Evolutionary conservation across 2,329 filamentous ascomycete species (phyloP), one percentile per base, ranked within the genome.

Genomic region (Hawksworthiomyces lignivorus): DNA sequence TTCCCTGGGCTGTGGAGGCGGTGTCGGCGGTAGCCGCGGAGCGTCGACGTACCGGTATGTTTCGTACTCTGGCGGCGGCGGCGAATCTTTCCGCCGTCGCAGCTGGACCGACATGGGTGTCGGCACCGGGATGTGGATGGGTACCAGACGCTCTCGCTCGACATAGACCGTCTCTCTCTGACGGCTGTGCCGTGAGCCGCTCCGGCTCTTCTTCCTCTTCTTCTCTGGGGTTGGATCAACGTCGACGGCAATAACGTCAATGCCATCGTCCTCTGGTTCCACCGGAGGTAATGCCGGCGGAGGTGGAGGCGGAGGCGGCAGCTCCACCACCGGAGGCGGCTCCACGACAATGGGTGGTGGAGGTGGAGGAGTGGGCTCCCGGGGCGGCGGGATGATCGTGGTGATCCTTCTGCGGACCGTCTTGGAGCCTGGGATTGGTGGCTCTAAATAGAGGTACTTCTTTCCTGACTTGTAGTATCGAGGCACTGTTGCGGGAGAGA

Each of bases 11-110:
- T 56, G 50, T 31, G 60, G 58, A 47, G 64, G 50, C 34, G 57
- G 49, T 32, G 57, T 52, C 18, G 53, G 48, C 18, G 48, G 45
- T 18, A 64, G 57, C 38, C 66, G 59, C 20, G 70, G 65, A 1
- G 67, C 69, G 44, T 75, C 70, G 36, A 76, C 63, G 50, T 75
- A 75, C 7, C 73, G 69, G 51, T 62, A 76, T 22, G 69, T 70
- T 28, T 73, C 71, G 47, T 67, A 67, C 15, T 5, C 19, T n/a
- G 36, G 12, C 11, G 31, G 24, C 17, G 26, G 21, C 6, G 32
- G 37, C 8, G 32, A 19, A 19, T 11, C 20, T 28, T 42, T 22
- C 7, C 29, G 34, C 7, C 40, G 40, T 3, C 26, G 26, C 28
- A 43, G 31, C 34, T 27, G 30, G 28, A 43, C 32, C 7, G 40